These are phyloP conservation scores for Falciphora oryzae DNA, from an alignment of 2,329 filamentous ascomycete genomes.

Conservation along the genomic window DNA sequence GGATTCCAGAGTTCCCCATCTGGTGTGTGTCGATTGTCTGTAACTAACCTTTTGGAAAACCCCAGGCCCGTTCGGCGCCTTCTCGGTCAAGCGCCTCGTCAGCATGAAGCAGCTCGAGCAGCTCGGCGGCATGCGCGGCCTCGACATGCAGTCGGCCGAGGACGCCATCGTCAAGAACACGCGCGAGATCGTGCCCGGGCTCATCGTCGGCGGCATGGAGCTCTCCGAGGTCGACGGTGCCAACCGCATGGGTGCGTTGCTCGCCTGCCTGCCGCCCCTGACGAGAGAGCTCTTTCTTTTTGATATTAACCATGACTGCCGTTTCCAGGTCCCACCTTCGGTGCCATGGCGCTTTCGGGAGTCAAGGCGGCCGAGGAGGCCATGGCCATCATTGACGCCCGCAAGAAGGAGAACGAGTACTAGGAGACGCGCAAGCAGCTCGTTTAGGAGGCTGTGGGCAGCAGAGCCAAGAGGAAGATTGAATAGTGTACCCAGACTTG, in stretches of 20 bases:
- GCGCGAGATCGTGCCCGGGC: slow-evolving; percentile 77
- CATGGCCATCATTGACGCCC: slow-evolving; percentile 67
- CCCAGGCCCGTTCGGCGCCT: slow-evolving; percentile 72
- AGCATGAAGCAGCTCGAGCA: slow-evolving; percentile 79
- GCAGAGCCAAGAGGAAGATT: not conserved
- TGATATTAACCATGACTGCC: not conserved
- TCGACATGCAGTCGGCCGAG: slow-evolving; percentile 89
- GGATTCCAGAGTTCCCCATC: not conserved
- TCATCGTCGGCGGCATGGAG: slow-evolving; percentile 95
- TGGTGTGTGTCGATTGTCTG: not conserved
- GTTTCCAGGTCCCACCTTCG: slow-evolving; percentile 62
- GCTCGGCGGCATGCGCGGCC: slow-evolving; percentile 84
- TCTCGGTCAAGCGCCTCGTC: slow-evolving; percentile 84
- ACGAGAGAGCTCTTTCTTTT: not conserved
- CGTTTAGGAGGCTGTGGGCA: not conserved
- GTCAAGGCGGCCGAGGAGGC: slow-evolving; percentile 91
- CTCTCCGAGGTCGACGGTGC: slow-evolving; percentile 84
- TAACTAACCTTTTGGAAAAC: not conserved
- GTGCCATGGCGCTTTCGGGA: slow-evolving; percentile 81
- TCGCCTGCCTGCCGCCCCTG: no score
- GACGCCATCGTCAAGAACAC: slow-evolving; percentile 92
- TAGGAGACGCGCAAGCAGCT: slow-evolving; percentile 22
- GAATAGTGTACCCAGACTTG: not conserved
- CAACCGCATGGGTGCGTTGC: slow-evolving; percentile 69
- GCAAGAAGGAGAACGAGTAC: slow-evolving; percentile 70